A percentile compares a stretch with the other conserved stretches of the same genome.
Conservation (phyloP, 1,284 basidiomycete species). For the Schizophyllum commune region DNA sequence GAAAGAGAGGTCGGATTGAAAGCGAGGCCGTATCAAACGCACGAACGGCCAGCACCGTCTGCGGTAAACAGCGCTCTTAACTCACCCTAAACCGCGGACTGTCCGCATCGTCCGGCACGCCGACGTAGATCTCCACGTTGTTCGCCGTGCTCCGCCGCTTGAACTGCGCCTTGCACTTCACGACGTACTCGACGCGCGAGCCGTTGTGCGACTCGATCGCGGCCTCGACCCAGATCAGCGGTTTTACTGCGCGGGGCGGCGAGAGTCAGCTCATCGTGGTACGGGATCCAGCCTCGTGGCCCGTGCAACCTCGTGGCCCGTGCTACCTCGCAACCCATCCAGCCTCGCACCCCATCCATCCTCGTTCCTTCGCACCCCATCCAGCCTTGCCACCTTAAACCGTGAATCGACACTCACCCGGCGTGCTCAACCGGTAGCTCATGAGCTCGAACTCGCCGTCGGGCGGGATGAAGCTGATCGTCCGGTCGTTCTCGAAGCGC, state of each 20-base stretch:
- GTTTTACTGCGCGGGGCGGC: slow-evolving; percentile 61
- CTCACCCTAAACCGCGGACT: slow-evolving; percentile 92
- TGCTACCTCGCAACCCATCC: too few species aligned
- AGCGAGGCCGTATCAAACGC: too few species aligned
- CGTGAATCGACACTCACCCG: slow-evolving; percentile 20
- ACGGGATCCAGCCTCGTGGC: too few species aligned
- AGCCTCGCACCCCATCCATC: too few species aligned
- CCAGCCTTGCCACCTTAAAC: too few species aligned
- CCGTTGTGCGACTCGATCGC: slow-evolving; percentile 93
- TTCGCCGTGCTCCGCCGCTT: slow-evolving; percentile 95
- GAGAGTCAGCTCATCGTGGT: too few species aligned
- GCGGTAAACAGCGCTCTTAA: too few species aligned
- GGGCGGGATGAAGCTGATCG: slow-evolving; percentile 98
- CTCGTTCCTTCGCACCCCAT: too few species aligned
- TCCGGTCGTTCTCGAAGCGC: slow-evolving; percentile 97
- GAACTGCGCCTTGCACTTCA: slow-evolving; percentile 98
- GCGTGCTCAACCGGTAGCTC: slow-evolving; percentile 93
- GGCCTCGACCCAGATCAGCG: slow-evolving; percentile 97
- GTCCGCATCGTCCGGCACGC: slow-evolving; percentile 97
- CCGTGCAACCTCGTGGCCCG: too few species aligned
- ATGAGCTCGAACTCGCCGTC: slow-evolving; percentile 99
- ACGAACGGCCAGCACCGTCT: too few species aligned
- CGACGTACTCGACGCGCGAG: slow-evolving; percentile 94
- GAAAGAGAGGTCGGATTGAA: too few species aligned
- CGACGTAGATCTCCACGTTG: slow-evolving; percentile 97